Conservation (phyloP, 2,329 filamentous ascomycete species). For the Botrytis fabae region DNA sequence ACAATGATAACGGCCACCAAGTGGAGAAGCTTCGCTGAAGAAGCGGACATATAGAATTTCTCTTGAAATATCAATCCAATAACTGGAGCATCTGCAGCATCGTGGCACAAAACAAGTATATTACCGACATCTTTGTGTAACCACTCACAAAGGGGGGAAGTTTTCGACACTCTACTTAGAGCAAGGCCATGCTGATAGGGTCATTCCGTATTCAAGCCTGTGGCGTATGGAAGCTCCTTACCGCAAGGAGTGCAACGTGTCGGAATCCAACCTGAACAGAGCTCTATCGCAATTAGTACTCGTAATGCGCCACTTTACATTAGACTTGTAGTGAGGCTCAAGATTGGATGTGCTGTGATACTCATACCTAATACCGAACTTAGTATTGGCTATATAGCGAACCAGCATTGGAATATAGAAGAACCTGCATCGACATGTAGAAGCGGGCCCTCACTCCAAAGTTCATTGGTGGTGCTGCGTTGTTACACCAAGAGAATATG, state of each 20-base stretch:
- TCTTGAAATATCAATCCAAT: not conserved
- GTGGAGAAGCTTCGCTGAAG: not conserved
- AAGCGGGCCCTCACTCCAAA: not conserved
- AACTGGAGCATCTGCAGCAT: not conserved
- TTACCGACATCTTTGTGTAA: not conserved
- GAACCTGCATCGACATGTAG: not conserved
- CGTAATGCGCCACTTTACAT: not conserved
- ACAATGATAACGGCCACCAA: not conserved
- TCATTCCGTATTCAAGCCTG: not conserved
- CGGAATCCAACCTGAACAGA: no score
- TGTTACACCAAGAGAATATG: not conserved
- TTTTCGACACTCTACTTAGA: constrained; percentile 1
- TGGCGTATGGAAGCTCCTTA: not conserved
- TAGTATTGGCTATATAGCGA: not conserved
- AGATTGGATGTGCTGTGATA: not conserved
- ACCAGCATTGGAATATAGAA: not conserved
- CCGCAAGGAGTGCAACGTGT: not conserved
- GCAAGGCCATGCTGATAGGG: not conserved
- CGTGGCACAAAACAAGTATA: not conserved
- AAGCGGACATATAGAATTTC: not conserved
- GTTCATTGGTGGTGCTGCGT: not conserved
- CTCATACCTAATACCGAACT: not conserved
- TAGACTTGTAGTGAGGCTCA: not conserved
- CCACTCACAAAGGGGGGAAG: not conserved
- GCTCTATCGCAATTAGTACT: not conserved